phyloP scores from a whole-genome alignment of 2,329 filamentous ascomycete genomes.

The Beauveria rudraprayagi region DNA sequence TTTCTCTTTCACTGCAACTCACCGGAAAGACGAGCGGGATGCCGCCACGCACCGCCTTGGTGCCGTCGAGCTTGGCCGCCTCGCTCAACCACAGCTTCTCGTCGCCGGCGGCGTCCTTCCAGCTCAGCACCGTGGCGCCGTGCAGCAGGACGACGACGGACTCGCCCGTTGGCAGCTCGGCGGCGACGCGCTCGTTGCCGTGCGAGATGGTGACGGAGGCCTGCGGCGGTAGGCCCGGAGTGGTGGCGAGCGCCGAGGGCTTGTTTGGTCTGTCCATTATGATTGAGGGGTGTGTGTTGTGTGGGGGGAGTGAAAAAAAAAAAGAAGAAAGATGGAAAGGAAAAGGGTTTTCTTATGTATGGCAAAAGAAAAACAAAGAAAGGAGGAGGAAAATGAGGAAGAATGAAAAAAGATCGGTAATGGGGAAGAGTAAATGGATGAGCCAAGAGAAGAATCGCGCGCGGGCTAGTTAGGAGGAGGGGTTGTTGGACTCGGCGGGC shows the following conservation, averaged over 20 bases:
- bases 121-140: slow-evolving; percentile 86
- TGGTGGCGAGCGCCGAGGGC: slow-evolving; percentile 66
- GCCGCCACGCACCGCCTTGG: slow-evolving; percentile 82
- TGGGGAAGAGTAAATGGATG: no score
- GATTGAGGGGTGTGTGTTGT: not conserved
- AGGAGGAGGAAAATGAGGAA: no score
- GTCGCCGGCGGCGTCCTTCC: slow-evolving; percentile 71
- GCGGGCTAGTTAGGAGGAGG: no score
- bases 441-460: no score
- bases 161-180: slow-evolving; percentile 77
- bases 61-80: slow-evolving; percentile 72
- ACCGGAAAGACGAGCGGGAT: slow-evolving; percentile 92
- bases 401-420: no score
- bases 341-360: no score
- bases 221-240: slow-evolving; percentile 65
- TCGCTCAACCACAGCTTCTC: slow-evolving; percentile 87
- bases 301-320: not conserved
- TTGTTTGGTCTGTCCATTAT: slow-evolving; percentile 85
- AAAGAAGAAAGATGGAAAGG: no score
- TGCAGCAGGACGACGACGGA: slow-evolving; percentile 79
- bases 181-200: slow-evolving; percentile 65
- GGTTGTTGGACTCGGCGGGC: no score
- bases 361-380: no score
- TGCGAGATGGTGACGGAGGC: slow-evolving; percentile 67
- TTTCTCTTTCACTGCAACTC: slow-evolving; percentile 22